These are phyloP conservation scores for Vaucheria bursata DNA, from an alignment of 352 stramenopile species.

Conservation along the genomic window DNA sequence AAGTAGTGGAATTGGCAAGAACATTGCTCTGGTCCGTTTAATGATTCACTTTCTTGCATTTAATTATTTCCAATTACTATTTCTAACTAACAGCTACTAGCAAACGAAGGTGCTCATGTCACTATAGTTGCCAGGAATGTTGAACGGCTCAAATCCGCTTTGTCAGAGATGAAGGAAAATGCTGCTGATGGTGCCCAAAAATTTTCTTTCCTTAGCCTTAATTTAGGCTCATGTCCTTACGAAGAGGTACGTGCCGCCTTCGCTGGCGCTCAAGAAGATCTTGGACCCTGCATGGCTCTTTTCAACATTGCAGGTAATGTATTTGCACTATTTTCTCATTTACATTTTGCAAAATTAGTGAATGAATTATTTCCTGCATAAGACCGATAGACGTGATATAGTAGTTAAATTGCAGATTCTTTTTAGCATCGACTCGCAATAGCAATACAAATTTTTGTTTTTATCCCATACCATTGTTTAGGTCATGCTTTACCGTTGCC, in stretches of 20 bases:
- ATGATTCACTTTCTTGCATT: too few relatives aligned
- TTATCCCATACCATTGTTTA: constrained; percentile 52
- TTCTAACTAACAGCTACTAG: constrained; percentile 43
- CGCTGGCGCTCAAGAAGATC: neutral
- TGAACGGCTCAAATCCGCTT: neutral
- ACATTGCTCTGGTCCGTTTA: constrained; percentile 41
- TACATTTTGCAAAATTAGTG: too few relatives aligned
- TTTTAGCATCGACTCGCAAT: neutral
- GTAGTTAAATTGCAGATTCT: neutral
- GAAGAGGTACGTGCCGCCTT: neutral
- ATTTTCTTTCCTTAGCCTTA: neutral
- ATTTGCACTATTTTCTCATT: too few relatives aligned
- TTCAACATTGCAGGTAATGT: constrained; percentile 1
- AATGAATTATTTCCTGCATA: too few relatives aligned
- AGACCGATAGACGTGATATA: too few relatives aligned
- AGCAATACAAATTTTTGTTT: constrained; percentile 3
- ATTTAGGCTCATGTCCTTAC: neutral
- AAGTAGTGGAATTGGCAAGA: constrained; percentile 49
- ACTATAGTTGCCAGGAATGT: constrained; percentile 44
- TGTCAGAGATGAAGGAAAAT: neutral
- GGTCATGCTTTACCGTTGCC: constrained; percentile 49
- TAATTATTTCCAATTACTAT: too few relatives aligned
- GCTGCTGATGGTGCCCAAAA: neutral
- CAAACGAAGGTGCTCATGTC: constrained; percentile 40
- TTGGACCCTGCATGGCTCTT: neutral